Evolutionary conservation across 106 monocot genomes (phyloP).

Genomic region (Phalaenopsis equestris): DNA sequence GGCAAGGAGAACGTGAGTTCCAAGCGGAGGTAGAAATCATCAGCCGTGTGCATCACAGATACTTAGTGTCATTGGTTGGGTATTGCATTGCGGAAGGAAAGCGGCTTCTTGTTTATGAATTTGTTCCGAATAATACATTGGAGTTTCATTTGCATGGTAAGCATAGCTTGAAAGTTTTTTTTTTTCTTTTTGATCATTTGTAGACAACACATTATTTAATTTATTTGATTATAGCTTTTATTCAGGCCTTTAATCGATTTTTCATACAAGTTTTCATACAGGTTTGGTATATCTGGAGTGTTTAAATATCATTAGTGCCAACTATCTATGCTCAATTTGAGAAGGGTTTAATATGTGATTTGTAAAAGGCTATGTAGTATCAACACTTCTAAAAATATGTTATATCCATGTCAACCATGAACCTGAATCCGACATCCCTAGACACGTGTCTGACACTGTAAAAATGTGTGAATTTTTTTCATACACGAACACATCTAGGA

Average conservation of each 20-base stretch:
- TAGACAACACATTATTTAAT: background rate
- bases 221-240: background rate
- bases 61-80: conserved; percentile 66
- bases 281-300: background rate
- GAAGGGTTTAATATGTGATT: too few relatives aligned
- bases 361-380: too few relatives aligned
- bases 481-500: too few relatives aligned
- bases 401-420: too few relatives aligned
- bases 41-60: conserved; percentile 57
- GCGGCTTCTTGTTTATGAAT: conserved; percentile 74
- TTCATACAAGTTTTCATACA: background rate
- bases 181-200: background rate
- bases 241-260: background rate
- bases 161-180: background rate
- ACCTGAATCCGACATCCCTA: too few relatives aligned
- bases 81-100: conserved; percentile 51
- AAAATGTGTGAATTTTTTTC: too few relatives aligned
- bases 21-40: conserved; percentile 61
- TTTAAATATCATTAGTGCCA: background rate
- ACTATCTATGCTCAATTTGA: too few relatives aligned
- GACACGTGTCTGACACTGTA: too few relatives aligned
- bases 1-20: conserved; percentile 58
- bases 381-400: too few relatives aligned
- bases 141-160: conserved; percentile 66
- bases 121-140: conserved; percentile 48